A percentile compares a stretch with the other conserved stretches of the same genome.
Conservation (phyloP, 768 basidiomycete species). For the Naganishia onofrii region DNA sequence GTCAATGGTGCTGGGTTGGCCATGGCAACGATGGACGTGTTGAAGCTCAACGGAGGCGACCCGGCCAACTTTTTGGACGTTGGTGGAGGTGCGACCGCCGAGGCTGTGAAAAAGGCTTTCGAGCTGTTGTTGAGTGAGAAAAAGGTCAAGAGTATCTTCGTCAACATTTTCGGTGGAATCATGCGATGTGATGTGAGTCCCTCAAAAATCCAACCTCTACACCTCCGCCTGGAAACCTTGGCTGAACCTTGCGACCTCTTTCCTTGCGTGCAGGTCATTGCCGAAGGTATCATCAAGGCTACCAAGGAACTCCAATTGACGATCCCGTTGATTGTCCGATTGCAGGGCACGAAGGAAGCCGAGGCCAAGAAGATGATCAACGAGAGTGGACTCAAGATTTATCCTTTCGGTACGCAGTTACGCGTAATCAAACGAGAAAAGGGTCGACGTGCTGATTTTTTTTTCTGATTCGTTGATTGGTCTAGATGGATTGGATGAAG, state of each 20-base stretch:
- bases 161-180: slow-evolving; percentile 75
- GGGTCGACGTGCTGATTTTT: slow-evolving; percentile 4
- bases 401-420: slow-evolving; percentile 60
- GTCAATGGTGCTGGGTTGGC: slow-evolving; percentile 98
- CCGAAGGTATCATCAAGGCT: slow-evolving; percentile 88
- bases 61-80: slow-evolving; percentile 99
- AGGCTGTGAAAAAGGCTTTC: slow-evolving; percentile 99
- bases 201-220: too few relatives aligned
- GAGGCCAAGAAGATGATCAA: slow-evolving; percentile 98
- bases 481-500: slow-evolving; percentile 80
- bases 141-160: slow-evolving; percentile 96
- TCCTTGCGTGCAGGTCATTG: slow-evolving; percentile 36
- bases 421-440: background rate
- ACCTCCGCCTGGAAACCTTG: slow-evolving; percentile 57
- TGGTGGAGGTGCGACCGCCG: slow-evolving; percentile 95
- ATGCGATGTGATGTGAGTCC: slow-evolving; percentile 89
- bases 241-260: background rate
- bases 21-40: slow-evolving; percentile 99
- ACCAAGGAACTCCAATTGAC: slow-evolving; percentile 81
- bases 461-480: background rate
- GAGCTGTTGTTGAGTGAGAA: slow-evolving; percentile 86
- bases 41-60: slow-evolving; percentile 86
- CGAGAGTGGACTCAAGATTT: slow-evolving; percentile 87
- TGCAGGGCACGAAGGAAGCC: slow-evolving; percentile 94
- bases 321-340: slow-evolving; percentile 85